Base-by-base conservation (phyloP, 225 moss, liverwort and hornwort species). In the Bryum argenteum region DNA sequence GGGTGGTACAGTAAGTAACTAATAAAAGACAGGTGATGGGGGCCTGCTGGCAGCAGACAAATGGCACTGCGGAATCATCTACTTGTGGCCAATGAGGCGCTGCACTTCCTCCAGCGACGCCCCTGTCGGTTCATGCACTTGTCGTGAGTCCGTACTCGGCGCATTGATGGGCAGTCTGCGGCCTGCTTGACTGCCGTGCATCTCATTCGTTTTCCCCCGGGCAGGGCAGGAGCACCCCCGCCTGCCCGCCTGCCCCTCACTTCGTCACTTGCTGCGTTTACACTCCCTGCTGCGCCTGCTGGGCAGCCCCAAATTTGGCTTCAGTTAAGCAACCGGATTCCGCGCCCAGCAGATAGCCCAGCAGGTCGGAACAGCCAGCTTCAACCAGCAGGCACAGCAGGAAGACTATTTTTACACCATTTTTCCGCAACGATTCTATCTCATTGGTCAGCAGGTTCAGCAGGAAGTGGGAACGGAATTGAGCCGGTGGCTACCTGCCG, bases 71-170 rank as follows among this genome's bases (percentile, higher is more conserved):
- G 11, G 64, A 73, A 77, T 1, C 81, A 58, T 52, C 44, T 14
- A 52, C 52, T 22, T 0, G 44, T 19, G 81, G 52, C 77, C 77
- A 73, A 73, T 81, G 69, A 52, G 73, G 11, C 5, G 20, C 10
- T 3, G 68, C 68, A 52, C 33, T 8, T 18, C 11, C 19, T 75
- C 54, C 70, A 60, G 61, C 66, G 63, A 67, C 58, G 58, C 24
- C 50, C 39, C 59, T 81, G 81, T 81, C 81, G 77, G 73, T 68
- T 77, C 77, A 81, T 69, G 72, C 77, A 81, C 69, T 60, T 69
- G 81, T 81, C 77, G 81, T 77, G 77, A 19, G 16, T 23, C 47
- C 59, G 73, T 73, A 77, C 77, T 17, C 4, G 71, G 72, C 54
- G 77, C 69, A 77, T 81, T 81, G 54, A 77, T 81, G 81, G 71